Evolutionary conservation across 1,139 yeast genomes (phyloP).

Genomic region (Saccharomyces hybrid): DNA sequence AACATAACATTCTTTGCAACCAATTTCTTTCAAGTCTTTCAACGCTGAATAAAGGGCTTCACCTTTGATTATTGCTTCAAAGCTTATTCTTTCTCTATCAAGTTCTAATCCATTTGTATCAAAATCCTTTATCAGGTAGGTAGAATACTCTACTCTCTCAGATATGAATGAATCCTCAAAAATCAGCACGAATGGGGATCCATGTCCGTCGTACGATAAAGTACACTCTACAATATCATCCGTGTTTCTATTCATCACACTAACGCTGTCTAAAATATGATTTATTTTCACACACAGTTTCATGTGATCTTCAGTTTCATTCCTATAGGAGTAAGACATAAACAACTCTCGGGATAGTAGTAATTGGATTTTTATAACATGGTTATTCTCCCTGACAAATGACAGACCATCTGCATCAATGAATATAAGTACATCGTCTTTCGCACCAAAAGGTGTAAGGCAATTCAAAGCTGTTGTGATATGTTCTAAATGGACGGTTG

Average conservation of each 20-base stretch:
- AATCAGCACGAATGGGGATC: conserved; percentile 58
- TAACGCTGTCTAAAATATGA: conserved; percentile 42
- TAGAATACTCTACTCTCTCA: conserved; percentile 64
- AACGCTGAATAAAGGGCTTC: conserved; percentile 56
- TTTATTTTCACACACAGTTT: conserved; percentile 35
- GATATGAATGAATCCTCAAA: conserved; percentile 65
- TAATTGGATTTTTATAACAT: conserved; percentile 30
- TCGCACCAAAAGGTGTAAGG: conserved; percentile 27
- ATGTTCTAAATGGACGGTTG: conserved; percentile 32
- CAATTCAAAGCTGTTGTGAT: conserved; percentile 31
- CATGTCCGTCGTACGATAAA: conserved; percentile 46
- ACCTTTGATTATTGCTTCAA: conserved; percentile 63
- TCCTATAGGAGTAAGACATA: conserved; percentile 25
- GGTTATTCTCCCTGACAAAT: conserved; percentile 34
- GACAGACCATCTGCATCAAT: conserved; percentile 35
- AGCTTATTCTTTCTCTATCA: conserved; percentile 43
- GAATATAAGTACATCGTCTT: conserved; percentile 30
- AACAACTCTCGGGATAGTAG: conserved; percentile 31
- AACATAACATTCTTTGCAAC: conserved; percentile 52
- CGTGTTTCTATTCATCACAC: conserved; percentile 31
- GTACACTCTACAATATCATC: conserved; percentile 40
- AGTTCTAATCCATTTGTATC: conserved; percentile 37
- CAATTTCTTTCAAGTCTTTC: conserved; percentile 59
- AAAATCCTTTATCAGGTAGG: conserved; percentile 41
- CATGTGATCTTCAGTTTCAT: conserved; percentile 15